Percentiles rank a stretch among this genome's conserved stretches.
phyloP scores from a whole-genome alignment of 768 basidiomycete species.

The Podaxis rugospora region DNA sequence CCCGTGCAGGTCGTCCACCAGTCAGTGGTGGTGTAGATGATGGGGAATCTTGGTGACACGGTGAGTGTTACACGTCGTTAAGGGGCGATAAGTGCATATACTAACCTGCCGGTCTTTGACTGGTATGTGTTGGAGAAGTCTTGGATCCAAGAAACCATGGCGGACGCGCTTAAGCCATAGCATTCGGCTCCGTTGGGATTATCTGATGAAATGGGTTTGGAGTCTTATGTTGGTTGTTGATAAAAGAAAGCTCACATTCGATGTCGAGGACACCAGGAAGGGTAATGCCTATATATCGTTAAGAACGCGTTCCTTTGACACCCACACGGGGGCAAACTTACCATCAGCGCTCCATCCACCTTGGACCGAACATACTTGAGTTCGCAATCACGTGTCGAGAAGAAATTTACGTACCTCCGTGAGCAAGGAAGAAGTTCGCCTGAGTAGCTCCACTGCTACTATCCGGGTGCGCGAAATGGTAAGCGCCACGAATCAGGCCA shows the following conservation, averaged over 20 bases:
- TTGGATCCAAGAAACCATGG: slow-evolving; percentile 59
- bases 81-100: background rate
- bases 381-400: background rate
- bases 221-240: background rate
- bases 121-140: slow-evolving; percentile 63
- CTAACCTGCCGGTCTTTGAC: slow-evolving; percentile 39
- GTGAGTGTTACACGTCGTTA: background rate
- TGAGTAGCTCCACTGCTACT: slow-evolving; percentile 51
- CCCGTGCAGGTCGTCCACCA: slow-evolving; percentile 72
- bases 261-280: slow-evolving; percentile 64
- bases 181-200: slow-evolving; percentile 49
- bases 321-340: background rate
- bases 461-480: slow-evolving; percentile 59
- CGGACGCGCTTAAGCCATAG: slow-evolving; percentile 46
- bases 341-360: slow-evolving; percentile 49
- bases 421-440: slow-evolving; percentile 52
- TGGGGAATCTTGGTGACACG: background rate
- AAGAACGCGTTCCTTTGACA: background rate
- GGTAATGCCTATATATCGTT: slow-evolving; percentile 23
- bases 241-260: slow-evolving; percentile 38
- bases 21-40: slow-evolving; percentile 50
- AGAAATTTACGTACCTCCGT: slow-evolving; percentile 38
- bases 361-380: background rate
- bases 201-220: slow-evolving; percentile 26
- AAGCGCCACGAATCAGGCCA: slow-evolving; percentile 54